Base-by-base conservation (phyloP, 2,329 filamentous ascomycete genomes). In the Fusarium sulawesiense region DNA sequence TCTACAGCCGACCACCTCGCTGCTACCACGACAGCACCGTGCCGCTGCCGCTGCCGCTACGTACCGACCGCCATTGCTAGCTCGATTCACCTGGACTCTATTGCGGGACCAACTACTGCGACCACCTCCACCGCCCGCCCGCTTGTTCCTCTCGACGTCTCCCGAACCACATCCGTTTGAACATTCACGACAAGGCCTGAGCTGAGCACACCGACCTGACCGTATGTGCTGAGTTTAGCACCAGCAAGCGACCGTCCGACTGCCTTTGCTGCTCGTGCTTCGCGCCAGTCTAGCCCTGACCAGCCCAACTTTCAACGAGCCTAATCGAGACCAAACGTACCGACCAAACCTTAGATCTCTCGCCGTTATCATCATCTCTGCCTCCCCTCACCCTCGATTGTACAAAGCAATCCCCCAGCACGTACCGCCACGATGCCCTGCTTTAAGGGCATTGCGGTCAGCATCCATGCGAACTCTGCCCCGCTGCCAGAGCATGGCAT, bases 401-500 rank as follows among this genome's bases (percentile, higher is more conserved):
- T 63, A 65, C 49, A 62, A 46, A 60, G 41, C 49, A 61, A 54
- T 45, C 45, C 62, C 62, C 61, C 34, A 56, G 56, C 55, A 46
- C 57, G 46, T 66, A 60, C 63, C 71, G 71, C 77, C 78, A 87
- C 78, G 78, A 89, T 89, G 96, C 96, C 96, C 85, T 98, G 94
- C 89, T 99, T 98, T 86, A 97, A 98, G 86, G 96, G 96, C 83
- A 94, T 99, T 83, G 95, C 96, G 76, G 95, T 98, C 80, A 97
- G 93, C 87, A 97, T 98, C 80, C 96, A 99, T 84, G 88, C 89
- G 62, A 90, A 91, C 78, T 87, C 87, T 68, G 85, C 93, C 74
- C 94, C 96, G 72, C 89, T 99, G 72, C 87, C 94, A 68, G 96
- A 99, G 83, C 91, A 97, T 83, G 95, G 94, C 76, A 92, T 98